Conservation (phyloP, 2,329 filamentous ascomycete species). For the Didymella exigua region DNA sequence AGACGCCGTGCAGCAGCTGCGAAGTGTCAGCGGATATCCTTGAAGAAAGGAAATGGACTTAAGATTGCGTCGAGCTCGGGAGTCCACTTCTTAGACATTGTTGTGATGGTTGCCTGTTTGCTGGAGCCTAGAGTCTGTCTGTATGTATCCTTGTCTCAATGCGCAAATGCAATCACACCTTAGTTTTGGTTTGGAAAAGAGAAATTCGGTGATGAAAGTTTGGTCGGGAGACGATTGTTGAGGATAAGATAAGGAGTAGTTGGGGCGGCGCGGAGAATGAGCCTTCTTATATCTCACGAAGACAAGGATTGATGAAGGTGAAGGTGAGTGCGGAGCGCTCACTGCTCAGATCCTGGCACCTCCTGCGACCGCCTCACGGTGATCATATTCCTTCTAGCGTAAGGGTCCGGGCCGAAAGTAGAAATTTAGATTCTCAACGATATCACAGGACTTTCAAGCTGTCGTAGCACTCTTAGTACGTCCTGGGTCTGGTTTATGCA, state of each 20-base stretch:
- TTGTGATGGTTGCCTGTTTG: neutral
- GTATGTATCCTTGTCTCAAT: neutral
- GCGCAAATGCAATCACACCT: neutral
- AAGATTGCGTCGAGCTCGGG: slow-evolving; percentile 13
- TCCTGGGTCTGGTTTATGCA: neutral
- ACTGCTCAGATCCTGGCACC: neutral
- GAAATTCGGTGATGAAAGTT: neutral
- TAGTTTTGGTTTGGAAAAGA: neutral
- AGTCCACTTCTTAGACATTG: slow-evolving; percentile 12
- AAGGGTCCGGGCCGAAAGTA: too few relatives aligned
- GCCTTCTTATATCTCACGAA: neutral
- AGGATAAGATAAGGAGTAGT: neutral
- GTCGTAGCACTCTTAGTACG: neutral
- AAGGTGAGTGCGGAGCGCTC: neutral
- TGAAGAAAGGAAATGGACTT: neutral
- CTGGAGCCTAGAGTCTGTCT: neutral
- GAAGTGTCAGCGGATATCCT: neutral
- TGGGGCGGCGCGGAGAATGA: neutral
- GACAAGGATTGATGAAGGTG: neutral
- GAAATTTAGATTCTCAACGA: too few relatives aligned
- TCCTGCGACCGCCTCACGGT: neutral
- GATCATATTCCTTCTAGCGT: neutral
- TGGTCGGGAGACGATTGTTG: neutral
- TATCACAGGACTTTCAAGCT: too few relatives aligned
- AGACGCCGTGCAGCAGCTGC: slow-evolving; percentile 10